Evolutionary conservation across 306 rosid species (phyloP), one percentile per base, ranked within the genome.

Genomic region (Quillaja saponaria): DNA sequence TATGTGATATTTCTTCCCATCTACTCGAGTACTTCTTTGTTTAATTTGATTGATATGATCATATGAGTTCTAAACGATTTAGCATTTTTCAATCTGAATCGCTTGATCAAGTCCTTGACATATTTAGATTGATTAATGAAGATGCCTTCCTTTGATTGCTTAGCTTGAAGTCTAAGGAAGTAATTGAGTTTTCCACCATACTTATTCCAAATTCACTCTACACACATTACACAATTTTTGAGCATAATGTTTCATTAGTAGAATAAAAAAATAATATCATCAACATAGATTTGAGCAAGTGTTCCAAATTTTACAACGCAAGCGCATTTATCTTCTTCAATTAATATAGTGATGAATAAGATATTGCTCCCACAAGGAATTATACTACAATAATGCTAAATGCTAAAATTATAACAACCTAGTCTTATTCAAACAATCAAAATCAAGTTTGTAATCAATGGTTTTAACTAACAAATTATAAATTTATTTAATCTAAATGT

Each of bases 81-180:
- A 0, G 10, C 9, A 8, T 20, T 11, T 2, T 18, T 8, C 34
- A 40, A 8, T 18, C 37, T 11, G 20, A 38, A 58, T 6, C 17
- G 35, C 10, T 34, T 15, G 9, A 37, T 0, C 10, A 37, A 9
- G 1, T 61, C 54, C 1, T 11, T 42, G 10, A n/a, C 31, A 13
- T 62, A 10, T 28, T 47, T 61, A 7, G 15, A 6, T 61, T 61
- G 68, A 34, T 13, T 17, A 1, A 63, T 8, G 3, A 49, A 48
- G 5, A 52, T 65, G 0, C 51, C 61, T 8, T 40, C 0, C 13
- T 41, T 14, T 3, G 3, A 2, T 65, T 65, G 61, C 16, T 19
- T 16, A 5, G 34, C 17, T 13, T 49, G n/a, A n/a, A 61, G 41
- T 12, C 54, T 41, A 28, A 61, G 42, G 16, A 61, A 64, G 49